These are phyloP conservation scores for Simplicillium aogashimaense DNA, from an alignment of 2,329 filamentous ascomycete species.

Conservation along the genomic window DNA sequence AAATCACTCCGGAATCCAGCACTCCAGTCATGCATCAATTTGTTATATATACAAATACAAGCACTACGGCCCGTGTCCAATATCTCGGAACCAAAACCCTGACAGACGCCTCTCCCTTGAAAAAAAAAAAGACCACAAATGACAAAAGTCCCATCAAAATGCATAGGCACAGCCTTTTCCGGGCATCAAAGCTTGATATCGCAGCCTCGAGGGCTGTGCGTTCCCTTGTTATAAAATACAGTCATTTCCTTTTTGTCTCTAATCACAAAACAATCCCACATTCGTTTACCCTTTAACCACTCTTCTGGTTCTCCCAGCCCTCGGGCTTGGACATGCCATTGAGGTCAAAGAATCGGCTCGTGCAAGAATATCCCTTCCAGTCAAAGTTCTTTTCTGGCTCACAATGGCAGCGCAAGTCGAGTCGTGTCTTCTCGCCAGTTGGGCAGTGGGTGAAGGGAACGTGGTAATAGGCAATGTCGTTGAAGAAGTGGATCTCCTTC, in stretches of 20 bases:
- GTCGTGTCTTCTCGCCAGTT: slow-evolving; percentile 72
- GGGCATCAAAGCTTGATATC: no score
- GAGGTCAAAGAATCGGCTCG: slow-evolving; percentile 74
- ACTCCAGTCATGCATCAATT: no score
- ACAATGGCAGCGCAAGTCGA: slow-evolving; percentile 86
- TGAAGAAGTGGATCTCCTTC: slow-evolving; percentile 95
- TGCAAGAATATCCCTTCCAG: slow-evolving; percentile 97
- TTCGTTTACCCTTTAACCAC: slow-evolving; percentile 26
- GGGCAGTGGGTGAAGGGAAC: slow-evolving; percentile 97
- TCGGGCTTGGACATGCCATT: slow-evolving; percentile 74
- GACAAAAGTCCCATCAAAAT: no score
- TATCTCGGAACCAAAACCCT: no score
- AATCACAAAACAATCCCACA: background rate
- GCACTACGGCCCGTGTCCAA: no score
- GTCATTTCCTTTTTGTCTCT: no score
- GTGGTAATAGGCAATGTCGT: slow-evolving; percentile 97
- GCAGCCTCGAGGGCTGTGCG: no score
- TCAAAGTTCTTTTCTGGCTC: slow-evolving; percentile 97
- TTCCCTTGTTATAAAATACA: no score
- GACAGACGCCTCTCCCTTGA: no score
- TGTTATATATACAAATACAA: no score
- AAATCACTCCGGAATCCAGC: background rate
- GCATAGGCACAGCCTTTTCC: no score
- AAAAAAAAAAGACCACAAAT: no score
- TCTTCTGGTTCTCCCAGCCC: slow-evolving; percentile 68